Base-by-base conservation (phyloP, 192 early-diverging fungal species). In the Linnemannia hyalina region DNA sequence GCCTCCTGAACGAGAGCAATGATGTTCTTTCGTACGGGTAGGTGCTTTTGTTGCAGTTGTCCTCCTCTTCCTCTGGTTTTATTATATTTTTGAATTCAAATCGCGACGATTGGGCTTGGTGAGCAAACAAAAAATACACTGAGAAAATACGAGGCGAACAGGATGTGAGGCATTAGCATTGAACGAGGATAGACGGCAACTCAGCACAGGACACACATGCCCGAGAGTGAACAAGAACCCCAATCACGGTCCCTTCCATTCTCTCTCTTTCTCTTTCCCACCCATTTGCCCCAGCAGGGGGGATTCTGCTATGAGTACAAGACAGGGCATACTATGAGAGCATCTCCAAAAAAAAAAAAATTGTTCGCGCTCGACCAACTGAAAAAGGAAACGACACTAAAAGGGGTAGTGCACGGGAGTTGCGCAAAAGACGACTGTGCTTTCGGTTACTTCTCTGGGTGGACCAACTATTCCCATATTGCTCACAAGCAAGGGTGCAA, bases 1-100 rank as follows among this genome's bases (percentile, higher is more conserved):
- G 77, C 41, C 82, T 84, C 55, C 75, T 84, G 74, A 77, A 75
- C 54, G 82, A 84, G 77, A 84, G 82, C 82, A 71, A 84, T 26
- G 73, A 79, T 75, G 82, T 60, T 47, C 73, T 40, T 70, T 26
- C 70, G 35, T 84, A 84, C 18, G 82, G 82, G 82, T 84, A 84
- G 70, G 77, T 75, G 32, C 23, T 80, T 74, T 47, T 29, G 68
- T 60, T 65, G 26, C 60, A 35, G 3, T 40, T 40, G 38, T 40
- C 38, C 38, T 40, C 3, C n/a, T 15, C 29, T 10, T 32, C 3
- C 8, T 46, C 44, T 46, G 44, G 23, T 38, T 29, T 54, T 22
- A 71, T 63, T 76, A 73, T 82, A 71, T 82, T 82, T 82, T 82
- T 70, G 40, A 81, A 75, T 82, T 81, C 80, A 75, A 81, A 68